A percentile compares a stretch with the other conserved stretches of the same genome.
phyloP scores from a whole-genome alignment of 2,329 filamentous ascomycete genomes.

The Diaporthe velutina region DNA sequence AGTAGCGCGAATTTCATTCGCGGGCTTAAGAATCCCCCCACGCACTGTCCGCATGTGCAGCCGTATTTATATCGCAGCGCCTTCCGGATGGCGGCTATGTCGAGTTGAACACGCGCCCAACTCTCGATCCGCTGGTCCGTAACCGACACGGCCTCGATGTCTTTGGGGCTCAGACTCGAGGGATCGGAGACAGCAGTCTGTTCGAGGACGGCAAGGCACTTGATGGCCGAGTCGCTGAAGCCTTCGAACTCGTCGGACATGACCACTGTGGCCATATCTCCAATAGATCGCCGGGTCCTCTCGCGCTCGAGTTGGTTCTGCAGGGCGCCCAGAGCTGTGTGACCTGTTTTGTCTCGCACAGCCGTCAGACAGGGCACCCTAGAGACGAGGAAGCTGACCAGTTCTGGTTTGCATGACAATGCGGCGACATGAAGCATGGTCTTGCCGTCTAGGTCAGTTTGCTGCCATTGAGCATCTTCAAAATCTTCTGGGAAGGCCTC shows the following conservation, averaged over 20 bases:
- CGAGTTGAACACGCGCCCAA: background rate
- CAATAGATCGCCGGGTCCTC: background rate
- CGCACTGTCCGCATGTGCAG: slow-evolving; percentile 54
- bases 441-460: background rate
- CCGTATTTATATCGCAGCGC: slow-evolving; percentile 48
- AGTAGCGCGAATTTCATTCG: slow-evolving; percentile 50
- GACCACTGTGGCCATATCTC: accelerated
- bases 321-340: background rate
- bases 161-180: background rate
- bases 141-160: background rate
- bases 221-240: background rate
- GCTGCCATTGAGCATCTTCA: background rate
- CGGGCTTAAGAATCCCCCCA: slow-evolving; percentile 53
- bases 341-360: background rate
- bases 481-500: background rate
- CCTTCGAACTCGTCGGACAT: background rate
- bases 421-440: background rate
- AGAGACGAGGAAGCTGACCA: background rate
- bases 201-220: background rate
- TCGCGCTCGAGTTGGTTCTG: background rate
- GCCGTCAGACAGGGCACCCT: background rate
- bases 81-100: slow-evolving; percentile 35
- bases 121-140: background rate
- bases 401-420: background rate
- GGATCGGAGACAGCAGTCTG: background rate